These are phyloP conservation scores for Zasmidium angulare DNA, from an alignment of 2,329 filamentous ascomycete genomes.

Conservation along the genomic window DNA sequence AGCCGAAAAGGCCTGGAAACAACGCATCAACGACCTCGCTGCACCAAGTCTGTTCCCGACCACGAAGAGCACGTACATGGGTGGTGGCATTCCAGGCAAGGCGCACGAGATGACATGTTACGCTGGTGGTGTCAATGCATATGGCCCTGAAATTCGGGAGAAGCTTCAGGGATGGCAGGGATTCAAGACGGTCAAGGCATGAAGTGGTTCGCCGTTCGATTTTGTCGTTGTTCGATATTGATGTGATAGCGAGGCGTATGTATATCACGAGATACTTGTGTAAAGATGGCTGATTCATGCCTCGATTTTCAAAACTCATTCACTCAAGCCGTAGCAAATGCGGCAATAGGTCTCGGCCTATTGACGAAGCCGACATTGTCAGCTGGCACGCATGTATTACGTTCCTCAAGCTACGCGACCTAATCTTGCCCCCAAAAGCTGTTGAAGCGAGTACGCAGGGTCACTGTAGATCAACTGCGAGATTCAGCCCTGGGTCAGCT, in stretches of 20 bases:
- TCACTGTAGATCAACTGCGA: too few relatives aligned
- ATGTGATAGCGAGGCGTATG: background rate
- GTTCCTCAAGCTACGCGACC: too few relatives aligned
- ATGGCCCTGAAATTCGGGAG: constrained; percentile 28
- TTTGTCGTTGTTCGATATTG: background rate
- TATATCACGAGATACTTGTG: background rate
- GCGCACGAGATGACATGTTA: constrained; percentile 32
- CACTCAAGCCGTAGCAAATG: too few relatives aligned
- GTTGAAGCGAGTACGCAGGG: too few relatives aligned
- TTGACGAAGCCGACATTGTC: too few relatives aligned
- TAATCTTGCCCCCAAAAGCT: too few relatives aligned
- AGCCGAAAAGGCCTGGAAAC: constrained; percentile 30
- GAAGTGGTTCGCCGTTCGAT: background rate
- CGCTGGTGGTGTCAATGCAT: constrained; percentile 29
- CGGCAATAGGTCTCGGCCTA: too few relatives aligned
- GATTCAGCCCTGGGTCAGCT: too few relatives aligned
- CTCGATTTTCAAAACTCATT: too few relatives aligned
- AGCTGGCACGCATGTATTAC: too few relatives aligned
- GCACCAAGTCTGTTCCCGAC: constrained; percentile 30
- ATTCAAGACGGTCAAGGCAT: constrained; percentile 28
- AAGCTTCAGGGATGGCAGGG: constrained; percentile 26
- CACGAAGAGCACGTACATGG: constrained; percentile 30
- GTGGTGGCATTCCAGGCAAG: constrained; percentile 29
- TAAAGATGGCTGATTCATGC: too few relatives aligned
- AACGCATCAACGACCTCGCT: constrained; percentile 30